These are phyloP conservation scores for Aspergillus kassunensis DNA, from an alignment of 495 filamentous ascomycete species.

Conservation along the genomic window DNA sequence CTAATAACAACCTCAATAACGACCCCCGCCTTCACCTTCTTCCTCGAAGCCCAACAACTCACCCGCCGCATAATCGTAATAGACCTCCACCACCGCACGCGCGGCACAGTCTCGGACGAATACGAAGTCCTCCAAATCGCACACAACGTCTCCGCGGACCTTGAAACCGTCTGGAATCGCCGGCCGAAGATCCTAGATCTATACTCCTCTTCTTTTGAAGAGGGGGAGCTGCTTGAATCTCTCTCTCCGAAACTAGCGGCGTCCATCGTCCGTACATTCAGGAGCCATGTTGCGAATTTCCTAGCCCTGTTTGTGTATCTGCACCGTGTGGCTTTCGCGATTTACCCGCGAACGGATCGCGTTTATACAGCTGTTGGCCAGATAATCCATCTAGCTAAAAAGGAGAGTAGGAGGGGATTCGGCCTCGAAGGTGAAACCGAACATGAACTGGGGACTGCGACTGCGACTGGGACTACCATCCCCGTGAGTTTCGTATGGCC, in stretches of 20 bases:
- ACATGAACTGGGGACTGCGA: no score
- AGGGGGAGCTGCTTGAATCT: conserved; percentile 21
- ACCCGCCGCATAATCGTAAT: conserved; percentile 37
- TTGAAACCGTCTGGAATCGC: conserved; percentile 36
- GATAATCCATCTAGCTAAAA: conserved; percentile 36
- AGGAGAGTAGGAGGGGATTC: conserved; percentile 19
- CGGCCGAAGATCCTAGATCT: conserved; percentile 35
- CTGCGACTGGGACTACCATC: conserved; percentile 8
- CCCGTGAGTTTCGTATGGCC: conserved; percentile 38
- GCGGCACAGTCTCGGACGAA: conserved; percentile 39
- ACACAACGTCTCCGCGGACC: conserved; percentile 37
- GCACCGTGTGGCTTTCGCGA: conserved; percentile 40
- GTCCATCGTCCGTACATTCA: conserved; percentile 33
- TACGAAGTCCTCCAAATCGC: conserved; percentile 42
- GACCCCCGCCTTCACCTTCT: conserved; percentile 35
- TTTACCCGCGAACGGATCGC: conserved; percentile 39
- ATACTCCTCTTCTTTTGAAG: conserved; percentile 18
- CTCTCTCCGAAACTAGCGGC: conserved; percentile 25
- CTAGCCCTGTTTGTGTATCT: conserved; percentile 41
- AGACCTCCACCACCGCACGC: conserved; percentile 40
- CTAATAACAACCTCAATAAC: conserved; percentile 34
- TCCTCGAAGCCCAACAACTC: conserved; percentile 33
- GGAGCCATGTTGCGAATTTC: conserved; percentile 39
- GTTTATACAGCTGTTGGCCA: conserved; percentile 38
- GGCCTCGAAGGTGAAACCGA: no score